These are phyloP conservation scores for Truncatella angustata DNA, from an alignment of 2,329 filamentous ascomycete species.

Conservation along the genomic window DNA sequence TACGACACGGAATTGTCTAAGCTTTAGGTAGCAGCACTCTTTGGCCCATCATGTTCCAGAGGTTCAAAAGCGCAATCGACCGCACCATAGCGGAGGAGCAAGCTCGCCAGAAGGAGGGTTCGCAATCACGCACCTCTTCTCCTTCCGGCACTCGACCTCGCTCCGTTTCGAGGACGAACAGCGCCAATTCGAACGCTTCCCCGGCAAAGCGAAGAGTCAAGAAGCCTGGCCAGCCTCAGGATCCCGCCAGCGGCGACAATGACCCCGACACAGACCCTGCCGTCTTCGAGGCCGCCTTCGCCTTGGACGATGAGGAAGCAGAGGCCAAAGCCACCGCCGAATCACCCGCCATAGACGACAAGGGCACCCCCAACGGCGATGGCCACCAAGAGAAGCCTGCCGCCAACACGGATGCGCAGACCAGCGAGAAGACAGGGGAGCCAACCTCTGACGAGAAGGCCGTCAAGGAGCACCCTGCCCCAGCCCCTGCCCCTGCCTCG, in stretches of 20 bases:
- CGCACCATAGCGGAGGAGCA: conserved; percentile 89
- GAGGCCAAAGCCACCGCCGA: conserved; percentile 65
- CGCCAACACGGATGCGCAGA: conserved; percentile 16
- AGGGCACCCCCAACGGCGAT: conserved; percentile 24
- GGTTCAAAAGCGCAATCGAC: conserved; percentile 82
- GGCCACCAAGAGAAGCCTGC: conserved; percentile 16
- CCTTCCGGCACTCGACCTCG: conserved; percentile 41
- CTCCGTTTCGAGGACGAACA: conserved; percentile 40
- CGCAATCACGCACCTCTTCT: conserved; percentile 43
- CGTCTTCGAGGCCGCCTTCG: conserved; percentile 83
- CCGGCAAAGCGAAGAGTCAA: conserved; percentile 36
- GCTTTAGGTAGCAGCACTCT: neutral
- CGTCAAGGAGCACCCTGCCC: neutral
- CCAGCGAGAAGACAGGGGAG: conserved; percentile 14
- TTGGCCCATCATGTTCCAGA: conserved; percentile 43
- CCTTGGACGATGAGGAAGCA: conserved; percentile 84
- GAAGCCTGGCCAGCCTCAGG: conserved; percentile 39
- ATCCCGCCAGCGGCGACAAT: conserved; percentile 35
- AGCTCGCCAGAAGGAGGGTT: conserved; percentile 64
- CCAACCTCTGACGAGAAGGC: conserved; percentile 12
- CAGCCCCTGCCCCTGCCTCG: conserved; percentile 23
- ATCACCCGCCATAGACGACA: conserved; percentile 35
- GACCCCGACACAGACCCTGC: conserved; percentile 71
- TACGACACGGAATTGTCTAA: neutral
- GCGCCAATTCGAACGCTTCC: conserved; percentile 31